A percentile compares a stretch with the other conserved stretches of the same genome.
Conservation (phyloP, 2,329 filamentous ascomycete species). For the Volutella citrinella region DNA sequence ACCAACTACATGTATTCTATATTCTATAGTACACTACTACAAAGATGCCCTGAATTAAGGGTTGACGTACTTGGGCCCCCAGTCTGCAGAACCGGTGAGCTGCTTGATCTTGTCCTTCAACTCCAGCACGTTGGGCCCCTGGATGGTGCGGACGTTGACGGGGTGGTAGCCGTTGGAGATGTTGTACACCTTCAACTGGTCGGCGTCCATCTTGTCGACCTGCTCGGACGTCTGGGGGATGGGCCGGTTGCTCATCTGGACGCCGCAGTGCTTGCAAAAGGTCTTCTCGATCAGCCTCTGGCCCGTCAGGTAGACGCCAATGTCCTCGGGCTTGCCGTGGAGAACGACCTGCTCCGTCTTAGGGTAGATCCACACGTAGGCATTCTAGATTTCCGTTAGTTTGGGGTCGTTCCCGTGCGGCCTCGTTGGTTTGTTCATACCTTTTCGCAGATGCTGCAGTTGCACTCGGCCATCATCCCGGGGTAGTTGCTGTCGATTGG, state of each 20-base stretch:
- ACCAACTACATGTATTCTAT: no score
- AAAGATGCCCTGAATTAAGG: no score
- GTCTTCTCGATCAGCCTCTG: slow-evolving; percentile 33
- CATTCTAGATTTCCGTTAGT: slow-evolving; percentile 32
- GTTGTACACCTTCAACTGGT: slow-evolving; percentile 15
- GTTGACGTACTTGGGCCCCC: slow-evolving; percentile 1
- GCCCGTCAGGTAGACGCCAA: slow-evolving; percentile 37
- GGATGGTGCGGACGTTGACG: slow-evolving; percentile 36
- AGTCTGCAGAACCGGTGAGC: background rate
- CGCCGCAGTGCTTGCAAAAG: slow-evolving; percentile 49
- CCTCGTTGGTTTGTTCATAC: no score
- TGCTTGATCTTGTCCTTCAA: slow-evolving; percentile 3
- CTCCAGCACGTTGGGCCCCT: slow-evolving; percentile 3
- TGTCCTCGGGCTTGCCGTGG: slow-evolving; percentile 35
- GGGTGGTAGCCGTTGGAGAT: slow-evolving; percentile 17
- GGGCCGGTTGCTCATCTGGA: slow-evolving; percentile 35
- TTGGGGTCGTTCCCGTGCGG: no score
- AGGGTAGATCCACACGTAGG: slow-evolving; percentile 44
- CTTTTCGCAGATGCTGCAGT: slow-evolving; percentile 49
- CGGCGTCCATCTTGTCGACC: slow-evolving; percentile 30
- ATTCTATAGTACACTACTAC: no score
- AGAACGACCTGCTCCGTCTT: slow-evolving; percentile 36
- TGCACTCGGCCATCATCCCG: slow-evolving; percentile 39
- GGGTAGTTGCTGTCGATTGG: slow-evolving; percentile 38
- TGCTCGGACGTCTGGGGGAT: slow-evolving; percentile 33